Evolutionary conservation across 345 rosid genomes (phyloP), one percentile per base, ranked within the genome.

Genomic region (Pugionium dolabratum): DNA sequence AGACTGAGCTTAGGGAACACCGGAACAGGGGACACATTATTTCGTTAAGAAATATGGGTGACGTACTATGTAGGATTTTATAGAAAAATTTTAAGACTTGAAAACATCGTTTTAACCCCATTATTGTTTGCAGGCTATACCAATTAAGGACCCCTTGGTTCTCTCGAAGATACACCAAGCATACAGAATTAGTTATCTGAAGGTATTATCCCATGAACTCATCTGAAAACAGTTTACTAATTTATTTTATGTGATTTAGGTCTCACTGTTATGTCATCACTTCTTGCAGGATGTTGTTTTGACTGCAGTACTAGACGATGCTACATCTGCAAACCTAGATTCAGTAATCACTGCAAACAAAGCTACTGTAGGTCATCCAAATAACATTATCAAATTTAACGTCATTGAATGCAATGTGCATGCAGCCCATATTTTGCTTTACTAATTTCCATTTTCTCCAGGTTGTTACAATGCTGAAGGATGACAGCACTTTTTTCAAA

Each of bases 141-240:
- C 96, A 45, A 91, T 95, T 66, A 87, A 84, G 78, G 97, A 89
- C 74, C 78, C 82, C 3, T 33, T 76, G 64, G 98, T 95, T 75
- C 76, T 89, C 47, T 95, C 99, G 48, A 95, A 87, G 86, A 89
- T 95, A 79, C 99, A 95, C 76, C 97, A 89, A 76, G 91, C 99
- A 4, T 91, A 89, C 63, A 85, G 97, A 87, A 86, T 95, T 82
- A 96, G 98, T 67, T 95, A 87, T 78, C 69, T 95, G 74, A 91
- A 95, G 96, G 99, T 90, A 79, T 47, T 67, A 62, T 59, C 74
- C 68, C 32, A 45, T 26, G 49, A 46, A 18, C 5, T 69, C n/a
- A 25, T 53, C 41, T 9, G 18, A 9, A 9, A 47, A 4, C 18
- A 18, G 3, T 60, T 32, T 32, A 27, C 57, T 18, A 18, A 18